Percentiles rank a stretch among this genome's conserved stretches.
These are phyloP conservation scores for Metarhizium sp. DNA, from an alignment of 2,329 filamentous ascomycete species.

Conservation along the genomic window DNA sequence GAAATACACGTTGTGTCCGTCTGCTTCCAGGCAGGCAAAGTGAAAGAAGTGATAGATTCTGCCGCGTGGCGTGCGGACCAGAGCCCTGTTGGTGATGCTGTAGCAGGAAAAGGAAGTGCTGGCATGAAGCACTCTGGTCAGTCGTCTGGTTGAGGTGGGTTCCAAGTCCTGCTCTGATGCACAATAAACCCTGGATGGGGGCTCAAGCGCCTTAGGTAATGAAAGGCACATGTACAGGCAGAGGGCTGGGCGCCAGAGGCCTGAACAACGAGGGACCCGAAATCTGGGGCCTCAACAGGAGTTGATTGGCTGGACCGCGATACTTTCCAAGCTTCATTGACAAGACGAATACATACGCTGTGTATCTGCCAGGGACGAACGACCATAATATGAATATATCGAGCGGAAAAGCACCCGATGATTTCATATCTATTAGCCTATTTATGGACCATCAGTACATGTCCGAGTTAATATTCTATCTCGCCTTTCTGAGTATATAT, in stretches of 20 bases:
- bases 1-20: constrained; percentile 18
- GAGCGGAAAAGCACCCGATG: too few species aligned
- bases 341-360: neutral
- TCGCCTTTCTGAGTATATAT: too few species aligned
- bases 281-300: too few species aligned
- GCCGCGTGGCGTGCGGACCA: constrained; percentile 19
- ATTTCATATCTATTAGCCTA: too few species aligned
- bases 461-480: too few species aligned
- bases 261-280: too few species aligned
- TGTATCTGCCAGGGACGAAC: neutral
- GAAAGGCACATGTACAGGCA: neutral
- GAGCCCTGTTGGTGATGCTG: constrained; percentile 12
- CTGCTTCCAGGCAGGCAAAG: constrained; percentile 30
- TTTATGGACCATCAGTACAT: too few species aligned
- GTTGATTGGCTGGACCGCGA: too few species aligned
- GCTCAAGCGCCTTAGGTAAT: neutral
- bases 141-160: neutral
- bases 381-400: too few species aligned
- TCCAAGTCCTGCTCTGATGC: neutral
- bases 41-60: constrained; percentile 16
- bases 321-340: neutral
- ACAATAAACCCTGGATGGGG: neutral
- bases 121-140: neutral
- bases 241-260: neutral
- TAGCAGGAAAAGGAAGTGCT: neutral